Evolutionary conservation across 805 yeast species (phyloP).

Genomic region (Spathaspora sp.): DNA sequence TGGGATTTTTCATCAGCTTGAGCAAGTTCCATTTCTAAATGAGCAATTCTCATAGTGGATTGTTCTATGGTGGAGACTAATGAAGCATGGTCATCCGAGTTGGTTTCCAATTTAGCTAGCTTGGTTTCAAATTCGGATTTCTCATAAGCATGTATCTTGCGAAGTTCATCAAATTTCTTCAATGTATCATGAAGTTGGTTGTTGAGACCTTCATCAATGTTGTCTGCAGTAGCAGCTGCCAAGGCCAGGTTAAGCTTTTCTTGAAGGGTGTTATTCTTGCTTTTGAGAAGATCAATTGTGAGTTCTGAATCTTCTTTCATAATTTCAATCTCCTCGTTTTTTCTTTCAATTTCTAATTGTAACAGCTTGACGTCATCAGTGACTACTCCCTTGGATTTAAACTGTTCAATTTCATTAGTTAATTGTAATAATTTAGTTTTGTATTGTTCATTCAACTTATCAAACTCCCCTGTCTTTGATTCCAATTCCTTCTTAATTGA

Average conservation of each 20-base stretch:
- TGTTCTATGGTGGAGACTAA: neutral
- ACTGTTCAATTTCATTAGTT: neutral
- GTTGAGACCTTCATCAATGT: neutral
- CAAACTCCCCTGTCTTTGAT: neutral
- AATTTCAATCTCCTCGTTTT: neutral
- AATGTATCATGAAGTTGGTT: neutral
- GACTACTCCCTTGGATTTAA: neutral
- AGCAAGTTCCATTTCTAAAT: conserved; percentile 2
- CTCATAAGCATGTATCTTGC: neutral
- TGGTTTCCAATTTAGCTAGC: neutral
- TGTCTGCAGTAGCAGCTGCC: neutral
- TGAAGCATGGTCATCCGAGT: neutral
- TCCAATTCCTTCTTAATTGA: neutral
- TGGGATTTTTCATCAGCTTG: neutral
- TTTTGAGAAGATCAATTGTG: neutral
- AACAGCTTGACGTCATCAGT: neutral
- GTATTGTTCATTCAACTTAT: neutral
- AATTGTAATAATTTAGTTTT: neutral
- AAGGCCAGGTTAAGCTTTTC: neutral
- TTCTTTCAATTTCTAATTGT: neutral
- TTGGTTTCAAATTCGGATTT: neutral
- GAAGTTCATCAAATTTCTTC: neutral
- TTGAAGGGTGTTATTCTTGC: neutral
- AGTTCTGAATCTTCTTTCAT: neutral
- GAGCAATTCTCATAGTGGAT: neutral